Conservation (phyloP, 176 grass and related monocot species). For the Carex cristatella region DNA sequence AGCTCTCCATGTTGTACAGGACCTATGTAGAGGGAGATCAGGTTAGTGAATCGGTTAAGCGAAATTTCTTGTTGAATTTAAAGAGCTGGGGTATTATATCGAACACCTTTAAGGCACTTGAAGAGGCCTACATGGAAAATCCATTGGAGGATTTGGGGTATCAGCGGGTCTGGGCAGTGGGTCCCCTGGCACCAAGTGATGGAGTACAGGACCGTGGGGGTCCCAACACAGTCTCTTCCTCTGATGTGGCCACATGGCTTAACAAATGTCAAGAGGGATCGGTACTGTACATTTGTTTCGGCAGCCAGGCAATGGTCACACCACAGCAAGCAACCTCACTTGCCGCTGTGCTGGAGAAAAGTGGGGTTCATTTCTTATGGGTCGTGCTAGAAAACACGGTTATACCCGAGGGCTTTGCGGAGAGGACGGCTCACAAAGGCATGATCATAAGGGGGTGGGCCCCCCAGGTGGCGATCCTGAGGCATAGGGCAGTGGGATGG, state of each 20-base stretch:
- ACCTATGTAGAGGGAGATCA: constrained; percentile 26
- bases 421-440: constrained; percentile 15
- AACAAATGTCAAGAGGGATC: constrained; percentile 36
- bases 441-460: constrained; percentile 33
- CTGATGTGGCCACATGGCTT: constrained; percentile 30
- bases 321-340: neutral
- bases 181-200: constrained; percentile 24
- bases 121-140: constrained; percentile 29
- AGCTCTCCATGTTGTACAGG: constrained; percentile 31
- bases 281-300: constrained; percentile 52
- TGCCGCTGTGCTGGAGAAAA: neutral
- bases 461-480: constrained; percentile 32
- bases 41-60: constrained; percentile 38
- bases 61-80: constrained; percentile 43
- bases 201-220: constrained; percentile 4
- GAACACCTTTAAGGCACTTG: constrained; percentile 47
- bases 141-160: constrained; percentile 37
- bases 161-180: constrained; percentile 39
- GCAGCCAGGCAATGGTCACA: constrained; percentile 36
- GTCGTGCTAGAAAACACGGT: neutral
- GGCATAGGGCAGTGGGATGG: constrained; percentile 26
- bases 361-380: constrained; percentile 28
- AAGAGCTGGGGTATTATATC: constrained; percentile 40
- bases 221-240: neutral
- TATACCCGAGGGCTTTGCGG: constrained; percentile 28